These are phyloP conservation scores for Candida suzukii DNA, from an alignment of 805 yeast genomes.

Conservation along the genomic window DNA sequence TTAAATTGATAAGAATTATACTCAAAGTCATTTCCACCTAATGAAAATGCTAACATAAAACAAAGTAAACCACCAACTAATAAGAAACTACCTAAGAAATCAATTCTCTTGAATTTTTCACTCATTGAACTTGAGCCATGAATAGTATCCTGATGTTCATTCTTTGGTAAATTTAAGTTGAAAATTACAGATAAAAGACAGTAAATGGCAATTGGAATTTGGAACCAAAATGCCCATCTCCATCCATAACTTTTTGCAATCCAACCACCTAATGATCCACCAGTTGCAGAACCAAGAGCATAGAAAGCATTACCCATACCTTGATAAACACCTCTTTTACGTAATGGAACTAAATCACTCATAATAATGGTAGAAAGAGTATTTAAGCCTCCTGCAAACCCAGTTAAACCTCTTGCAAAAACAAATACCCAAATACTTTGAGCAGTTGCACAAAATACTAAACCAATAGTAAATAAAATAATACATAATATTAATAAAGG, in stretches of 20 bases:
- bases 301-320: conserved; percentile 77
- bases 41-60: conserved; percentile 1
- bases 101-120: conserved; percentile 48
- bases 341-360: conserved; percentile 73
- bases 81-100: conserved; percentile 26
- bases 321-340: conserved; percentile 79
- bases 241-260: conserved; percentile 51
- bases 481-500: conserved; percentile 44
- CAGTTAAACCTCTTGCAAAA: conserved; percentile 62
- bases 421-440: conserved; percentile 41
- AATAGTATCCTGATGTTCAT: conserved; percentile 24
- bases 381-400: conserved; percentile 87
- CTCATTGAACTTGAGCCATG: conserved; percentile 28
- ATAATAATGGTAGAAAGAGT: conserved; percentile 71
- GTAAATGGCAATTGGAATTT: conserved; percentile 42
- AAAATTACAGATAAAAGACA: conserved; percentile 32
- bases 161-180: conserved; percentile 36
- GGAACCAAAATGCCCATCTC: conserved; percentile 56
- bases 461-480: conserved; percentile 48
- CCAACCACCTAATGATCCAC: conserved; percentile 60
- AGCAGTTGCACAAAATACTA: conserved; percentile 48
- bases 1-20: background rate
- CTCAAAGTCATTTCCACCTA: background rate
- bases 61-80: background rate
- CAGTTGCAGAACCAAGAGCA: conserved; percentile 72